Conservation (phyloP, 1,284 basidiomycete species). For the Phellinidium pouzarii region DNA sequence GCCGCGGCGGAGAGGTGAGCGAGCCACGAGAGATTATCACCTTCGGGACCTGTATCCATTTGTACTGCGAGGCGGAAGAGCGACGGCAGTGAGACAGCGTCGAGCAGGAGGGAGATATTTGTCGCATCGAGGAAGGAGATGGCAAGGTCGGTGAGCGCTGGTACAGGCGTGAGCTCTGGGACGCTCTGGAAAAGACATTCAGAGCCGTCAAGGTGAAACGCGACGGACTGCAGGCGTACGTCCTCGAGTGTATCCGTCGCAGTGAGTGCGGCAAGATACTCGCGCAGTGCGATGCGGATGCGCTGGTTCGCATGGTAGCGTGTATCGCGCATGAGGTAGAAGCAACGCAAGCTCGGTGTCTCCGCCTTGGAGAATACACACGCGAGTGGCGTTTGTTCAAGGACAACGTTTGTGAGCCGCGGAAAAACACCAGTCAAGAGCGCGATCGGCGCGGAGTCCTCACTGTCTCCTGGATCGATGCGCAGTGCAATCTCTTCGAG, state of each 20-base stretch:
- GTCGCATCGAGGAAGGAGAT: constrained; percentile 27
- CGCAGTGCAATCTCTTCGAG: constrained; percentile 28
- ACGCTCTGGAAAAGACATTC: constrained; percentile 25
- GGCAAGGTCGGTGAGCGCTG: constrained; percentile 23
- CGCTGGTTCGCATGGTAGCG: constrained; percentile 24
- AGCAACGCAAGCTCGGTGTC: constrained; percentile 24
- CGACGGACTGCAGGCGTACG: constrained; percentile 26
- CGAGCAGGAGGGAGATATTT: constrained; percentile 28
- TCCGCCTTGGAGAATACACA: constrained; percentile 23
- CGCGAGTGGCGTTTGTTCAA: constrained; percentile 28
- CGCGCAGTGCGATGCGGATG: constrained; percentile 26
- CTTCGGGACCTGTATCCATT: constrained; percentile 26
- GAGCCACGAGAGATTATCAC: constrained; percentile 30
- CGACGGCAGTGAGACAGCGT: constrained; percentile 25
- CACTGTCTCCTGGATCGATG: constrained; percentile 26
- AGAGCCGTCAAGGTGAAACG: constrained; percentile 26
- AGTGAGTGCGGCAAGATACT: constrained; percentile 25
- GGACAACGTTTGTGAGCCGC: constrained; percentile 24
- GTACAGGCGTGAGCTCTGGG: constrained; percentile 22
- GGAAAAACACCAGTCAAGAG: constrained; percentile 27
- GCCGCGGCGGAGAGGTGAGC: constrained; percentile 23
- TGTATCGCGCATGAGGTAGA: constrained; percentile 28
- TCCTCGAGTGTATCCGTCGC: constrained; percentile 25
- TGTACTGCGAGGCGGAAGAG: constrained; percentile 27
- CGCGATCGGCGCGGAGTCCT: constrained; percentile 25